A percentile compares a stretch with the other conserved stretches of the same genome.
phyloP scores from a whole-genome alignment of 2,329 filamentous ascomycete genomes.

The Colletotrichum noveboracense region DNA sequence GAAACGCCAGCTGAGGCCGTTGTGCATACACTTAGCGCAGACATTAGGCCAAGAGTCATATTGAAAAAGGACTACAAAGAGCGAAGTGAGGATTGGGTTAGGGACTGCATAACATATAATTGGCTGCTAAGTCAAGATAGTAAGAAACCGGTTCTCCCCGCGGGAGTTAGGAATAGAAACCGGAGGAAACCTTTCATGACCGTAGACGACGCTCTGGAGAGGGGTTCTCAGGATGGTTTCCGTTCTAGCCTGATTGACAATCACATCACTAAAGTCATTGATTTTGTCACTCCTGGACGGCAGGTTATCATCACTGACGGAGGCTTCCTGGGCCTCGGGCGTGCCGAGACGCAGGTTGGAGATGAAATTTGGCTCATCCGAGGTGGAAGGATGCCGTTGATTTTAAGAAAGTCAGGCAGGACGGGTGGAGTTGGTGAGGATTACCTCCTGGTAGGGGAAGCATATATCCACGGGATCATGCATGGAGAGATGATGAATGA shows the following conservation, averaged over 20 bases:
- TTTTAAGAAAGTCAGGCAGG: neutral
- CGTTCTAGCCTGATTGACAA: neutral
- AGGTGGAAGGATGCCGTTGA: neutral
- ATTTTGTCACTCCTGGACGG: neutral
- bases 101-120: neutral
- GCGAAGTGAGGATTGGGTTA: neutral
- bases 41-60: neutral
- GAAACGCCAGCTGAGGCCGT: neutral
- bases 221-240: neutral
- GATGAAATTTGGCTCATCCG: slow-evolving; percentile 7
- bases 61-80: neutral
- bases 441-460: neutral
- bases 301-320: neutral
- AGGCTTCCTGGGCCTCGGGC: neutral
- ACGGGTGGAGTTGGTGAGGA: neutral
- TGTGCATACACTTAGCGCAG: neutral
- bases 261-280: neutral
- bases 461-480: slow-evolving; percentile 5
- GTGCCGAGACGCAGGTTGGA: neutral
- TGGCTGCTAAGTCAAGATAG: neutral
- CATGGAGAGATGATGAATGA: neutral
- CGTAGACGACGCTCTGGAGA: neutral
- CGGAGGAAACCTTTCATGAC: neutral
- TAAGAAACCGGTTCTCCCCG: neutral
- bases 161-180: fast-evolving